phyloP scores from a whole-genome alignment of 352 stramenopile species.

The Phytophthora hybrid region DNA sequence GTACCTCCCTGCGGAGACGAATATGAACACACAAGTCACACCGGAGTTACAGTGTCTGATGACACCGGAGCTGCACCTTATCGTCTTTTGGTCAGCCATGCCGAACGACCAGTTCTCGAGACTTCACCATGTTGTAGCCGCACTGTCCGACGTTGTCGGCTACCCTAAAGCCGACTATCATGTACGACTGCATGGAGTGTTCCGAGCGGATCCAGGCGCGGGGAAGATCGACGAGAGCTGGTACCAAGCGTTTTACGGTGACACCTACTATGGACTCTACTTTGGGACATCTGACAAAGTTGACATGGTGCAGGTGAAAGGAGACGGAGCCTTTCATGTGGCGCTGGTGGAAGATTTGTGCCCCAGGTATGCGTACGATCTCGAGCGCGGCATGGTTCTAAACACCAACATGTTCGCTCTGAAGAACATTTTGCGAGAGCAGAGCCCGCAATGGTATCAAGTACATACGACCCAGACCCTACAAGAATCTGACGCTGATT shows the following conservation, averaged over 20 bases:
- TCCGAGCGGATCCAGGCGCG: constrained; percentile 22
- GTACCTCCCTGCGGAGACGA: constrained; percentile 9
- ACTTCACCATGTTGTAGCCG: constrained; percentile 21
- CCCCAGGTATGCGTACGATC: constrained; percentile 37
- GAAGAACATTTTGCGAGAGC: constrained; percentile 32
- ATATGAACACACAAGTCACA: not conserved
- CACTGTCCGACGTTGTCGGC: constrained; percentile 30
- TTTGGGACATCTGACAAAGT: constrained; percentile 30
- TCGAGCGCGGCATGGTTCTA: constrained; percentile 25
- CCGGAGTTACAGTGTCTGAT: constrained; percentile 4
- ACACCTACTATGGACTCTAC: constrained; percentile 31
- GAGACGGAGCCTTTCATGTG: constrained; percentile 28
- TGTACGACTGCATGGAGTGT: constrained; percentile 19
- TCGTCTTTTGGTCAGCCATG: constrained; percentile 40
- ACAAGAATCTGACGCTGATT: constrained; percentile 31
- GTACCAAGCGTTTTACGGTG: constrained; percentile 38
- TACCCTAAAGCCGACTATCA: constrained; percentile 36
- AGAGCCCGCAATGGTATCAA: constrained; percentile 32
- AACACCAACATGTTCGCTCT: constrained; percentile 43
- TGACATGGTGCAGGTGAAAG: constrained; percentile 39
- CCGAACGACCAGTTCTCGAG: constrained; percentile 11
- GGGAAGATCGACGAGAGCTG: constrained; percentile 32
- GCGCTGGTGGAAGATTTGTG: constrained; percentile 40
- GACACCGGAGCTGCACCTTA: constrained; percentile 28
- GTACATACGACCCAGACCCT: constrained; percentile 37